Conservation (phyloP, 1,139 yeast species). For the Cylindricascospora bacillispora region DNA sequence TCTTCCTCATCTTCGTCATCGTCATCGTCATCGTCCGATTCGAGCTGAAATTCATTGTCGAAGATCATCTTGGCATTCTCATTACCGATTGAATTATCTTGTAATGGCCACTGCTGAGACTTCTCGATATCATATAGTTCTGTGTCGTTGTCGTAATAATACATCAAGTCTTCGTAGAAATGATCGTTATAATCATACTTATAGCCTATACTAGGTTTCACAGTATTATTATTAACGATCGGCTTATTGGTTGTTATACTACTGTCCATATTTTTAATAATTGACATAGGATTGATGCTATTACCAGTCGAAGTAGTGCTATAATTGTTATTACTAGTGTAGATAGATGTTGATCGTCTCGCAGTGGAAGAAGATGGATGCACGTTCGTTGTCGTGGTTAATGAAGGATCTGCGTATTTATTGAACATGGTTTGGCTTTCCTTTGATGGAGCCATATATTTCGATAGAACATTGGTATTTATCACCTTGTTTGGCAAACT, state of each 20-base stretch:
- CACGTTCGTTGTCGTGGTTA: conserved; percentile 23
- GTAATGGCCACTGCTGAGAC: conserved; percentile 27
- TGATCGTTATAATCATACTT: conserved; percentile 6
- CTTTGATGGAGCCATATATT: no score
- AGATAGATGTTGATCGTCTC: background rate
- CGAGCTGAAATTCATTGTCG: conserved; percentile 34
- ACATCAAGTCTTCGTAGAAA: conserved; percentile 6
- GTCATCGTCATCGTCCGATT: conserved; percentile 18
- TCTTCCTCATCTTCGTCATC: conserved; percentile 29
- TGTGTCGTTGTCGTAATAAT: conserved; percentile 16
- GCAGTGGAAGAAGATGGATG: background rate
- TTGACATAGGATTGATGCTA: no score
- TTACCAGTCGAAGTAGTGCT: no score
- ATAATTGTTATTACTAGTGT: no score
- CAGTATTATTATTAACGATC: background rate
- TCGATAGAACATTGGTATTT: no score
- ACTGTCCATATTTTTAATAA: no score
- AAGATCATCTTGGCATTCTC: conserved; percentile 30
- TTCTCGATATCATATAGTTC: no score
- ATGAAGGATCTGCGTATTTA: conserved; percentile 29
- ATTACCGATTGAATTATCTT: conserved; percentile 22
- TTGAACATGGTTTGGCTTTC: conserved; percentile 19
- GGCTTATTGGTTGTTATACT: conserved; percentile 1
- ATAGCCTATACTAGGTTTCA: background rate
- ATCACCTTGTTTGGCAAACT: no score